Evolutionary conservation across 805 yeast species (phyloP).

Genomic region (Starmerella cellae): DNA sequence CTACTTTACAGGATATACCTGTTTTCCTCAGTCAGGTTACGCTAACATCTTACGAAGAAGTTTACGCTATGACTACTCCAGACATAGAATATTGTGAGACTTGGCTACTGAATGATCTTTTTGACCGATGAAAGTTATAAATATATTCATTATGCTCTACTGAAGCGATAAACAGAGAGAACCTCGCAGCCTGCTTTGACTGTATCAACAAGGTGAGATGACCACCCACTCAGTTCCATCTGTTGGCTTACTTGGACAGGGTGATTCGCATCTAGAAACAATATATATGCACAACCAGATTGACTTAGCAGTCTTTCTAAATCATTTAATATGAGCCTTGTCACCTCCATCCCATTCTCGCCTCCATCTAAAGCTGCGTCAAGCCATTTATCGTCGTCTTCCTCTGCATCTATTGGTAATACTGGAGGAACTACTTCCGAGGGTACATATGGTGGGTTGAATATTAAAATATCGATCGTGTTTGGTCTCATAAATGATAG

Average conservation of each 20-base stretch:
- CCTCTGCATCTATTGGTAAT: slow-evolving; percentile 30
- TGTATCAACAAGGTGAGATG: slow-evolving; percentile 37
- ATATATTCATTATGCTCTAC: not conserved
- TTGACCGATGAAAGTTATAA: slow-evolving; percentile 9
- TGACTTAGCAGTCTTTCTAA: slow-evolving; percentile 42
- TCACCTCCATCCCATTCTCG: slow-evolving; percentile 75
- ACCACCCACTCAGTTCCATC: slow-evolving; percentile 45
- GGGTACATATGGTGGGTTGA: slow-evolving; percentile 97
- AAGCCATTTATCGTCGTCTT: slow-evolving; percentile 54
- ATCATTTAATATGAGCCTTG: slow-evolving; percentile 45
- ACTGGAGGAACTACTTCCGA: slow-evolving; percentile 55
- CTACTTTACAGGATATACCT: slow-evolving; percentile 32
- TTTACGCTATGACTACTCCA: slow-evolving; percentile 37
- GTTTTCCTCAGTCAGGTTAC: slow-evolving; percentile 56
- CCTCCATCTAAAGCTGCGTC: slow-evolving; percentile 90
- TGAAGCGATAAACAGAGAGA: slow-evolving; percentile 56
- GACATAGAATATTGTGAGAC: slow-evolving; percentile 38
- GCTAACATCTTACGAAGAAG: slow-evolving; percentile 50
- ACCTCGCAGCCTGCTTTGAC: slow-evolving; percentile 97
- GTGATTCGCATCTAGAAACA: slow-evolving; percentile 82
- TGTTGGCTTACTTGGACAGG: slow-evolving; percentile 46
- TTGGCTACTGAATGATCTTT: slow-evolving; percentile 50
- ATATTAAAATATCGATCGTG: slow-evolving; percentile 57
- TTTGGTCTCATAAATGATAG: slow-evolving; percentile 28
- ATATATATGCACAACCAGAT: slow-evolving; percentile 67